Evolutionary conservation across 2,329 filamentous ascomycete species (phyloP), one percentile per base, ranked within the genome.

Genomic region (Myotisia sp.): DNA sequence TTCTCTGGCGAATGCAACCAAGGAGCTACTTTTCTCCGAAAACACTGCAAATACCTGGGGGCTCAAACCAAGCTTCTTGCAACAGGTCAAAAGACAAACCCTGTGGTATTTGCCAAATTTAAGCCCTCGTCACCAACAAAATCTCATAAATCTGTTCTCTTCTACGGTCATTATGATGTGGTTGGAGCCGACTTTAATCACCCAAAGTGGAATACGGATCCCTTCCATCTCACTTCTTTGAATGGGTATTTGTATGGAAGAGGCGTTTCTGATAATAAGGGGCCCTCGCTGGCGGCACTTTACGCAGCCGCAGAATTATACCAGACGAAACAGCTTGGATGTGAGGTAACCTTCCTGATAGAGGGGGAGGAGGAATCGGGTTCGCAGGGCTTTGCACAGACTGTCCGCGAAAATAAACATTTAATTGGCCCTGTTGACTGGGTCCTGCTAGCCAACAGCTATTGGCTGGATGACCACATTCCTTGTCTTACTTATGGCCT

Each of bases 91-190:
- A 66, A 70, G 19, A 78, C 82, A 47, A 95, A 95, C 50, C 90
- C 90, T 0, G 78, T 98, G n/a, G 85, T 98, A 0, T 79, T 81
- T 45, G 90, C 90, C 26, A 80, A 78, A 39, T 98, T 98, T 53
- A 72, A 73, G 28, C 9, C n/a, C 7, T 71, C 74, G 1, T 62
- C 71, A 0, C 67, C 71, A 17, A 65, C 72, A 26, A 17, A n/a
- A 9, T 26, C 19, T 17, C 71, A 82, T 12, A 93, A 90, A 59
- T 85, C 83, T 19, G 82, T 95, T 6, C 63, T 98, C 0, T 98
- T 98, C 54, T 98, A 98, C 50, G 90, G 92, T 0, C 90, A 98
- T 54, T 98, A 98, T 62, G 90, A 98, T 51, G 86, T 98, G 2
- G 90, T 98, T 3, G 73, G 85, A 1, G 90, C 90, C 0, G 84